Conservation (phyloP, 2,329 filamentous ascomycete species). For the Colletotrichum graminicola region DNA sequence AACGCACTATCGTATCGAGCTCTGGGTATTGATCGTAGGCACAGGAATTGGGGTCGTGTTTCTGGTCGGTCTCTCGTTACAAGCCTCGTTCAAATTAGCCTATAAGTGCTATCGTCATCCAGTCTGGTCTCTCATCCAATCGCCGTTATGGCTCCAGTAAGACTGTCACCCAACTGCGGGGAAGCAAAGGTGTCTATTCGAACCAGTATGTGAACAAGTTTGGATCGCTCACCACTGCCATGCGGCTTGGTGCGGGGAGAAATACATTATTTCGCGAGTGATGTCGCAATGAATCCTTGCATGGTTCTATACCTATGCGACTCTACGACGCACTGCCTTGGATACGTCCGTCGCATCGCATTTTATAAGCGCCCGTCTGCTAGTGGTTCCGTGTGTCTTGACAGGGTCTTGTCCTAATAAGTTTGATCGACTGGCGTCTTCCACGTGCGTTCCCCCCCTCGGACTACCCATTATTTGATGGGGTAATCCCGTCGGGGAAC, state of each 20-base stretch:
- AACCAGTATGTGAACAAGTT: not conserved
- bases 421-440: not conserved
- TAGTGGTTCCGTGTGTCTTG: conserved; percentile 4
- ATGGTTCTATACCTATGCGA: not conserved
- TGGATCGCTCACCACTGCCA: not conserved
- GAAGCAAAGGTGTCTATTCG: conserved; percentile 5
- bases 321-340: not conserved
- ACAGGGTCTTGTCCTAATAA: conserved; percentile 8
- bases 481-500: not conserved
- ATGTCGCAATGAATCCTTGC: conserved; percentile 9
- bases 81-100: conserved; percentile 8
- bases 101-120: conserved; percentile 6
- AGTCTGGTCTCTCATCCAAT: not conserved
- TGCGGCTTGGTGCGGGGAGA: conserved; percentile 16
- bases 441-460: not conserved
- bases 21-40: not conserved
- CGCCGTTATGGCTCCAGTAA: not conserved
- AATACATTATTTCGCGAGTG: conserved; percentile 2
- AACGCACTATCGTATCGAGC: not conserved
- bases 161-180: conserved; percentile 28
- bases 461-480: not conserved
- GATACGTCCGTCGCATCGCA: conserved; percentile 11
- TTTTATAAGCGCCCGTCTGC: conserved; percentile 33
- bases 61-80: not conserved
- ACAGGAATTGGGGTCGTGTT: not conserved